Base-by-base conservation (phyloP, 2,329 filamentous ascomycete genomes). In the Lachnellula occidentalis region DNA sequence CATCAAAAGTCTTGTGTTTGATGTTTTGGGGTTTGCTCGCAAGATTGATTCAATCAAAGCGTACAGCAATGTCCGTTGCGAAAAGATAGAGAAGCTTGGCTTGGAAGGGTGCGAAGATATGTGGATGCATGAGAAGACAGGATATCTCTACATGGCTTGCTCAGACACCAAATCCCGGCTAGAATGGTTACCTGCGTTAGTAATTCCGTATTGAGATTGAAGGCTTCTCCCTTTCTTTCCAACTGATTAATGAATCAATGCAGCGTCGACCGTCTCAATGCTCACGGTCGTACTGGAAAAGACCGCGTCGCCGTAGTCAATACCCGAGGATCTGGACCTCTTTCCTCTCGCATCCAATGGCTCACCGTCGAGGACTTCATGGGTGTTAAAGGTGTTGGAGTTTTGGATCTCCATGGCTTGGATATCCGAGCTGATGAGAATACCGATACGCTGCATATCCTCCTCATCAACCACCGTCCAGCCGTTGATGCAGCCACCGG, bases 391-490 rank as follows among this genome's bases (percentile, higher is more conserved):
- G 64, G 64, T 4, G 64, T 65, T 41, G 60, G 54, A 11, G 64
- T 63, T 5, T 53, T 71, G 9, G 66, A 68, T 50, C 61, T 72
- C 27, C 66, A 69, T 17, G 68, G 66, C 4, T 60, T 73, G 17
- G 68, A 72, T 50, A 63, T 70, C 15, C 58, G 61, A n/a, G 54
- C 61, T 9, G 63, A 65, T 51, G 24, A 55, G 5, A 43, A 64
- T 15, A 54, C 61, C 4, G 55, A 61, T 37, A 54, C 48, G 4
- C 54, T 70, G 17, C 61, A 61, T 8, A 64, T 71, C 43, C 66
- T 69, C 51, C 57, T 72, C 36, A 62, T 71, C 53, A 73, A 72
- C 47, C 66, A 69, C 34, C 63, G 66, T 14, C 70, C 68, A 17
- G 64, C 68, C 6, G 57, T 69, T 22, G 64, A 72, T 51, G 47